A percentile compares a stretch with the other conserved stretches of the same genome.
Evolutionary conservation across 2,329 filamentous ascomycete species (phyloP).

Genomic region (Colletotrichum filicis): DNA sequence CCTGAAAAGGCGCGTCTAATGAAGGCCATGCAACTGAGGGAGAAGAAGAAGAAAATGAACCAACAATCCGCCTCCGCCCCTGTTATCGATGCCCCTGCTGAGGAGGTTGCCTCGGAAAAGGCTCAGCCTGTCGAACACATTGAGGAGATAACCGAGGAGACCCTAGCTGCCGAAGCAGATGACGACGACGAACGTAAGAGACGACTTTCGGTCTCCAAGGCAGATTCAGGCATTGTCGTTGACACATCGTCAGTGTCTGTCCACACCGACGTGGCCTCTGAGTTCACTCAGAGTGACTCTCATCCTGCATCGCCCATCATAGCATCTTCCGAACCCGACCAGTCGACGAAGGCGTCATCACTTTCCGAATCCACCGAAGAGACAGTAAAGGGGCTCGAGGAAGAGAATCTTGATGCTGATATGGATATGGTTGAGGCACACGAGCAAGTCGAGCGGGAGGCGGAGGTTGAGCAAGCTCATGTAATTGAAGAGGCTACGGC

Average conservation of each 20-base stretch:
- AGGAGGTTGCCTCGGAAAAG: slow-evolving; percentile 32
- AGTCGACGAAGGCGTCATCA: slow-evolving; percentile 73
- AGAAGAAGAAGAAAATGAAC: slow-evolving; percentile 73
- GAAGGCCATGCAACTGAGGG: slow-evolving; percentile 92
- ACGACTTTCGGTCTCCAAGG: slow-evolving; percentile 54
- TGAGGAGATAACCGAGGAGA: slow-evolving; percentile 38
- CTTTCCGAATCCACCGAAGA: slow-evolving; percentile 72
- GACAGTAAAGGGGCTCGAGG: slow-evolving; percentile 58
- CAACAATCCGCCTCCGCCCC: slow-evolving; percentile 42
- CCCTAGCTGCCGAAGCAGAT: slow-evolving; percentile 39
- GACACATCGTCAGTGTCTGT: slow-evolving; percentile 54
- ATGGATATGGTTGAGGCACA: slow-evolving; percentile 33
- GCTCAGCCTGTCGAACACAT: slow-evolving; percentile 35
- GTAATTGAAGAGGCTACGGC: background rate
- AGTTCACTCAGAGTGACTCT: slow-evolving; percentile 64
- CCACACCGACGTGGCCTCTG: slow-evolving; percentile 58
- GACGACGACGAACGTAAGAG: slow-evolving; percentile 40
- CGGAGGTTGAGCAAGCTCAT: background rate
- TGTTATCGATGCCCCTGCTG: slow-evolving; percentile 40
- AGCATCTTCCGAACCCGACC: slow-evolving; percentile 64
- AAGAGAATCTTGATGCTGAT: slow-evolving; percentile 1
- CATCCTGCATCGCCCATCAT: slow-evolving; percentile 66
- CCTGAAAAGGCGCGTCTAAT: slow-evolving; percentile 92
- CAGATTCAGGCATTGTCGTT: slow-evolving; percentile 67
- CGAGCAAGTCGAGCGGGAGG: slow-evolving; percentile 25